These are phyloP conservation scores for Aspergillus sp. DNA, from an alignment of 2,329 filamentous ascomycete genomes.

Conservation along the genomic window DNA sequence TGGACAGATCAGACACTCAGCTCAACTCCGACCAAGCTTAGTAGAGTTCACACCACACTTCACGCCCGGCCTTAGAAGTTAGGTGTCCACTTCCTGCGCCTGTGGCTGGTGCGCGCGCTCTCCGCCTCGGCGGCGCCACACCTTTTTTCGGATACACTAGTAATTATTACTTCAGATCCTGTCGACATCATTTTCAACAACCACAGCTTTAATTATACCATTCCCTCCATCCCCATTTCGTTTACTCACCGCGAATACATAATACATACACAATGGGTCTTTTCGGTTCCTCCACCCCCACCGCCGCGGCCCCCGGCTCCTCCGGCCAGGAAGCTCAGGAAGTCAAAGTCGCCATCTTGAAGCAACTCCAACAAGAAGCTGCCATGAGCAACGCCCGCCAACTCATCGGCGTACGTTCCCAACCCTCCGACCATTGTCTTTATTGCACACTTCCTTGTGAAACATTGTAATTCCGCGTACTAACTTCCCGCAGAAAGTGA, in stretches of 20 bases:
- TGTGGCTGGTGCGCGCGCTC: slow-evolving; percentile 17
- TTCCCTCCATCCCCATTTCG: neutral
- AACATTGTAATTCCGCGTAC: neutral
- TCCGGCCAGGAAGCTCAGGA: slow-evolving; percentile 30
- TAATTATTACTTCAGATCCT: slow-evolving; percentile 7
- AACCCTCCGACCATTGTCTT: neutral
- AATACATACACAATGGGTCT: slow-evolving; percentile 32
- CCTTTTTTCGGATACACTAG: neutral
- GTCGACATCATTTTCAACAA: slow-evolving; percentile 6
- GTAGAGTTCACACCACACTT: slow-evolving; percentile 1
- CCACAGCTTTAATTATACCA: neutral
- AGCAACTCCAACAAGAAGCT: slow-evolving; percentile 64
- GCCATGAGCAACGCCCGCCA: slow-evolving; percentile 67
- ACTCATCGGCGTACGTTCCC: slow-evolving; percentile 64
- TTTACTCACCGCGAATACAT: neutral
- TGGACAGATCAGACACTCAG: slow-evolving; percentile 15
- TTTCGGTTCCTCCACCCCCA: slow-evolving; percentile 37
- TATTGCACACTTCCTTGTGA: neutral
- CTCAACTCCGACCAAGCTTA: neutral
- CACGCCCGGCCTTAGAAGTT: slow-evolving; percentile 9
- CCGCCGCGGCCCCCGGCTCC: slow-evolving; percentile 14
- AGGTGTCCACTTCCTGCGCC: slow-evolving; percentile 28
- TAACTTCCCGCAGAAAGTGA: slow-evolving; percentile 63
- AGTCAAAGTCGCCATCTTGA: slow-evolving; percentile 58
- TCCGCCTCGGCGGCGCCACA: slow-evolving; percentile 1